Base-by-base conservation (phyloP, 2,329 filamentous ascomycete species). In the Aspergillus fumigatus region DNA sequence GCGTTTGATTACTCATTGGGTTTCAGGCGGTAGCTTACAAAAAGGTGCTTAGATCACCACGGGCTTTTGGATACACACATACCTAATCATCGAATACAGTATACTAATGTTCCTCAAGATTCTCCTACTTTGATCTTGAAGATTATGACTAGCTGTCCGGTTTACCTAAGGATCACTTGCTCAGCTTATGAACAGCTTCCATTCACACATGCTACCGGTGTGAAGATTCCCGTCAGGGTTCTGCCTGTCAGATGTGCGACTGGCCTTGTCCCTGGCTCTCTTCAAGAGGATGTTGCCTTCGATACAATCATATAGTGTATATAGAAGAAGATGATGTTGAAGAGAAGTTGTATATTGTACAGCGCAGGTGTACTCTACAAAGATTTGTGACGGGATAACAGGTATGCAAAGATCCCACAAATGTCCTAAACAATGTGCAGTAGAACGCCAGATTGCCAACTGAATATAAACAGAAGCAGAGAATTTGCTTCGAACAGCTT, bases 1-100 rank as follows among this genome's bases (percentile, higher is more conserved):
- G 66, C 63, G 68, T 64, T 56, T 52, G 50, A 56, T 62, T 54
- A 53, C 26, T 26, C 51, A 50, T 57, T 51, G 48, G 32, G 43
- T 53, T 29, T 56, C 48, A 14, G 43, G 21, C 17, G 62, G 58
- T 57, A 49, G 25, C 3, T 47, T 25, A 8, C 38, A 59, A 50
- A 57, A 47, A 6, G 11, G 23, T 26, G 26, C 32, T 35, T 38
- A 38, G 32, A 23, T 25, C 19, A 26, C 11, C 23, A 23, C 43
- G 9, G 9, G 43, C 43, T 14, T 25, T 21, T 25, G 14, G 43
- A 19, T 26, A 26, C 43, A 25, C 43, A 25, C 19, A 19, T 26
- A 47, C 43, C 21, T 47, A 47, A 47, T 47, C 43, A 47, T 47
- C 21, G 21, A 47, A 26, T 47, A 10, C n/a, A 50, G 21, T 32